These are phyloP conservation scores for Fraxinus paxiana DNA, from an alignment of 305 asterid species.

Conservation along the genomic window DNA sequence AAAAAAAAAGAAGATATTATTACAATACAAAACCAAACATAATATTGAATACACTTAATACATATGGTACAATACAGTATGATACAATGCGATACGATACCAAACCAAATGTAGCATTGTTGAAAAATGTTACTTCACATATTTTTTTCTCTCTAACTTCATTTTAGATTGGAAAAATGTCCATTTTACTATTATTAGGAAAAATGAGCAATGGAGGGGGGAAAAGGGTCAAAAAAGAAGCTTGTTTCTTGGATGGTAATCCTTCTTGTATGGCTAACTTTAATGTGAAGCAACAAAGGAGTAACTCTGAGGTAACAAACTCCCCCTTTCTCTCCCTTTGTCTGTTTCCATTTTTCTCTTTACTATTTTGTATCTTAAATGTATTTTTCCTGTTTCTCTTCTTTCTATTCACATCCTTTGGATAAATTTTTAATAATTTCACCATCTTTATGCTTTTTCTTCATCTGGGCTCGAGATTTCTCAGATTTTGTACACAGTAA, in stretches of 20 bases:
- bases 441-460: neutral
- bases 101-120: neutral
- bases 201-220: neutral
- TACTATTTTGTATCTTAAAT: neutral
- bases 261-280: constrained; percentile 21
- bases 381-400: neutral
- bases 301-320: constrained; percentile 16
- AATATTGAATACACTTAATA: neutral
- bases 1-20: neutral
- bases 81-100: neutral
- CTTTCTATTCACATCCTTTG: neutral
- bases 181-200: neutral
- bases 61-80: neutral
- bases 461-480: neutral
- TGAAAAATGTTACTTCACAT: neutral
- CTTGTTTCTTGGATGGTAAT: constrained; percentile 14
- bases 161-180: neutral
- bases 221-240: neutral
- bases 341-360: neutral
- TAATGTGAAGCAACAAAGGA: constrained; percentile 9
- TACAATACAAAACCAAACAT: neutral
- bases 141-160: neutral
- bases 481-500: neutral
- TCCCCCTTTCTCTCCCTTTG: constrained; percentile 15
- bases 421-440: neutral